Conservation (phyloP, 331 rosid genomes). For the Rosa hybrid region DNA sequence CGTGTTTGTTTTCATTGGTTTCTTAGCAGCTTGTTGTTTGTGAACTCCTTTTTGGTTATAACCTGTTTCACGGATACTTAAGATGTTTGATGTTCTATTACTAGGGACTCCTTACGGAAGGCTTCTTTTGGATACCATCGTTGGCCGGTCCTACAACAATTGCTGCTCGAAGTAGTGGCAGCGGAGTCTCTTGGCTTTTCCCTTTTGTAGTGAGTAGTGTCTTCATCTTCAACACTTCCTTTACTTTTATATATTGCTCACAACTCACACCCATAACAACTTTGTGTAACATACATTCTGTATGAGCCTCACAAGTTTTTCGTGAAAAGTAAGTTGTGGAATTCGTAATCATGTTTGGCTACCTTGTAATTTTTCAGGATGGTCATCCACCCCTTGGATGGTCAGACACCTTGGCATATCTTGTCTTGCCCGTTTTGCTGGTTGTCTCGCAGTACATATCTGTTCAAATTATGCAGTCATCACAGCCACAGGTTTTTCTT, state of each 20-base stretch:
- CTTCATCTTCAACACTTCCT: slow-evolving; percentile 24
- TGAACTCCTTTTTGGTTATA: slow-evolving; percentile 1
- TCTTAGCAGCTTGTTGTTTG: background rate
- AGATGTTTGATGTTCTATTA: slow-evolving; percentile 22
- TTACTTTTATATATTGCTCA: background rate
- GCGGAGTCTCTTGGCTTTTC: slow-evolving; percentile 94
- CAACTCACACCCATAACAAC: background rate
- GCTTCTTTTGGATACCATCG: slow-evolving; percentile 99
- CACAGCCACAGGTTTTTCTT: slow-evolving; percentile 94
- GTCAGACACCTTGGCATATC: slow-evolving; percentile 97
- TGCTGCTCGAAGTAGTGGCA: slow-evolving; percentile 83
- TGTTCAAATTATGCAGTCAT: slow-evolving; percentile 89
- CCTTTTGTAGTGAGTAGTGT: slow-evolving; percentile 86
- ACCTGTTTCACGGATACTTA: slow-evolving; percentile 23
- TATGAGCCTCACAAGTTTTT: background rate
- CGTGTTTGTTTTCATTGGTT: slow-evolving; percentile 23
- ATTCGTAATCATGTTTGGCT: slow-evolving; percentile 14
- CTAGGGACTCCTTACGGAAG: slow-evolving; percentile 95
- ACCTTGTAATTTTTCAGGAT: slow-evolving; percentile 58
- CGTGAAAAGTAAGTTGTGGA: background rate
- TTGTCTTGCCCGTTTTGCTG: slow-evolving; percentile 84
- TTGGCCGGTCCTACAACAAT: slow-evolving; percentile 95
- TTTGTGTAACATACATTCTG: background rate
- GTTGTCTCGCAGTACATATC: slow-evolving; percentile 84
- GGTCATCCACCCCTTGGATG: slow-evolving; percentile 99